phyloP scores from a whole-genome alignment of 75 land plant species.

The Ceratopteris richardii region DNA sequence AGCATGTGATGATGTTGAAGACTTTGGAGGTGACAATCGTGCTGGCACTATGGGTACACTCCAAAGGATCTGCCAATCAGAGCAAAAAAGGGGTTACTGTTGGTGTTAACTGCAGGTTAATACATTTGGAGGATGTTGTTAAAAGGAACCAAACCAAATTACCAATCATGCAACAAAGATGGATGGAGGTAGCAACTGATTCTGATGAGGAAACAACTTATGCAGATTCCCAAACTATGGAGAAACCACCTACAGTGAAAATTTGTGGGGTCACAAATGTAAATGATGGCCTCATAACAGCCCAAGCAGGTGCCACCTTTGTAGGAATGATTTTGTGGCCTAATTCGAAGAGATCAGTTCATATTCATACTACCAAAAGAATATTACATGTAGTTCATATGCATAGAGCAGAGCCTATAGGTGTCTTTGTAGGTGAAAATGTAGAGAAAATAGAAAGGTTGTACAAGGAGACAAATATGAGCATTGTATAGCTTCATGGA shows the following conservation, averaged over 20 bases:
- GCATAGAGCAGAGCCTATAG: constrained; percentile 84
- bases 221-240: neutral
- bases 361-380: constrained; percentile 55
- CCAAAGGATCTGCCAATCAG: too few relatives aligned
- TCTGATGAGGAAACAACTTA: too few relatives aligned
- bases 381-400: constrained; percentile 70
- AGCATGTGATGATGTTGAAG: too few relatives aligned
- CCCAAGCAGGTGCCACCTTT: constrained; percentile 75
- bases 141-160: too few relatives aligned
- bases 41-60: too few relatives aligned
- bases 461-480: constrained; percentile 39
- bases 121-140: too few relatives aligned
- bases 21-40: too few relatives aligned
- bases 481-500: constrained; percentile 87
- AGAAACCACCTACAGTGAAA: constrained; percentile 46
- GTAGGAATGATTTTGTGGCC: constrained; percentile 99
- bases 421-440: constrained; percentile 96
- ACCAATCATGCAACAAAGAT: too few relatives aligned
- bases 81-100: too few relatives aligned
- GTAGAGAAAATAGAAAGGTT: constrained; percentile 48
- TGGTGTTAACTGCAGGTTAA: too few relatives aligned
- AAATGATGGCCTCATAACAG: constrained; percentile 72
- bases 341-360: constrained; percentile 77
- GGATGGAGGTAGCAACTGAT: too few relatives aligned
- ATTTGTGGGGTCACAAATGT: constrained; percentile 96